Percentiles rank a stretch among this genome's conserved stretches.
Evolutionary conservation across 2,329 filamentous ascomycete genomes (phyloP).

Genomic region (Botryosphaeria agaves): DNA sequence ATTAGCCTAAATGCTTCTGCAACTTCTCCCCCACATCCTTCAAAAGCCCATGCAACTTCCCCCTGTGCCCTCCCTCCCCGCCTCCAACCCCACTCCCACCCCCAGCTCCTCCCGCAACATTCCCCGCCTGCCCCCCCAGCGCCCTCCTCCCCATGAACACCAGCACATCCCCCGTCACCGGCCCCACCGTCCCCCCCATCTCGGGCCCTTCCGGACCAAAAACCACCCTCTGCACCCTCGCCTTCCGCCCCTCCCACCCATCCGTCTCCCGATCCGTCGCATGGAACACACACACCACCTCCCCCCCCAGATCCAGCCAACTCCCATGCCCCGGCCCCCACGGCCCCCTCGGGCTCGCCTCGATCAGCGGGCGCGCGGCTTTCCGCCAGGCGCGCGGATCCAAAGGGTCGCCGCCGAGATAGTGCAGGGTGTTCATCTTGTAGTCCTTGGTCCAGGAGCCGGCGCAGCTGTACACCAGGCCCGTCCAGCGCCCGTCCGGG

Average conservation of each 20-base stretch:
- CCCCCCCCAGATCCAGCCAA: slow-evolving; percentile 23
- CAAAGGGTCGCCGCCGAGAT: slow-evolving; percentile 22
- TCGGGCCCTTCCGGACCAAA: slow-evolving; percentile 19
- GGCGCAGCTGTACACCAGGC: slow-evolving; percentile 28
- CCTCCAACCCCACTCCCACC: too few relatives aligned
- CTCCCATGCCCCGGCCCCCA: slow-evolving; percentile 29
- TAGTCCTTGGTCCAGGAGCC: slow-evolving; percentile 30
- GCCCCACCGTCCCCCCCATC: slow-evolving; percentile 23
- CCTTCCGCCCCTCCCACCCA: slow-evolving; percentile 27
- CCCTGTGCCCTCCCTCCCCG: too few relatives aligned
- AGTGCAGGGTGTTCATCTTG: slow-evolving; percentile 28
- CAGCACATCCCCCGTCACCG: slow-evolving; percentile 14
- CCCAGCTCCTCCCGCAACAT: too few relatives aligned
- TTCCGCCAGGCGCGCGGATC: slow-evolving; percentile 21
- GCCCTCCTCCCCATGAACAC: slow-evolving; percentile 14
- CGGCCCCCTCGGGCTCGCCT: slow-evolving; percentile 19
- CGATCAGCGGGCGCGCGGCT: slow-evolving; percentile 19
- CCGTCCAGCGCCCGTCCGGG: slow-evolving; percentile 20
- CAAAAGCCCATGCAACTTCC: too few relatives aligned
- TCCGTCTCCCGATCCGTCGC: slow-evolving; percentile 25
- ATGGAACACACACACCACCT: slow-evolving; percentile 27
- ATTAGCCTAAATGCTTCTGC: too few relatives aligned
- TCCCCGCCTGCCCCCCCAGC: too few relatives aligned
- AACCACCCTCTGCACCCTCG: slow-evolving; percentile 24
- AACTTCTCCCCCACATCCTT: too few relatives aligned